These are phyloP conservation scores for Lactarius hengduanensis DNA, from an alignment of 768 basidiomycete species.

Conservation along the genomic window DNA sequence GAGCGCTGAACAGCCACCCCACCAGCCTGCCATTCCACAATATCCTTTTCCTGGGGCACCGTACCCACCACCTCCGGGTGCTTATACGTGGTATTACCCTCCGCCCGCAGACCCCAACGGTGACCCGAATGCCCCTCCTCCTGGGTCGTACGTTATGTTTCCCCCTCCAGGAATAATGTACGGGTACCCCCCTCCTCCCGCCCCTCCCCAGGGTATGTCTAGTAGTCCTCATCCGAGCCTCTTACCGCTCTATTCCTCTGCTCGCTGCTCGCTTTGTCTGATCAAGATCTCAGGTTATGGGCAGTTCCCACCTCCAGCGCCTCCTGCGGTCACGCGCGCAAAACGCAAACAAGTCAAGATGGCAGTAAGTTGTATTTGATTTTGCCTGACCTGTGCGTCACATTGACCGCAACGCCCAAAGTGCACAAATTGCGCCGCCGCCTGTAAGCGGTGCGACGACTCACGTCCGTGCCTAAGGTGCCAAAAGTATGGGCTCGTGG, in stretches of 20 bases:
- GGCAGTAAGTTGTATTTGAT: conserved; percentile 42
- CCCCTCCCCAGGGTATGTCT: conserved; percentile 25
- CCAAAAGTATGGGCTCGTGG: conserved; percentile 57
- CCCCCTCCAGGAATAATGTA: conserved; percentile 30
- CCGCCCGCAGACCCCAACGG: conserved; percentile 26
- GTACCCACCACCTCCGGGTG: conserved; percentile 26
- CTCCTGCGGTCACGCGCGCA: conserved; percentile 34
- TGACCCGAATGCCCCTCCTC: conserved; percentile 24
- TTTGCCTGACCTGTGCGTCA: conserved; percentile 8
- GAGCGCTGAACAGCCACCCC: conserved; percentile 16
- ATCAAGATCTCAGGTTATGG: conserved; percentile 22
- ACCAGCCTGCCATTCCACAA: conserved; percentile 22
- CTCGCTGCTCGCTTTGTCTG: not conserved
- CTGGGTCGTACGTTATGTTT: conserved; percentile 26
- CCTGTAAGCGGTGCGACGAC: conserved; percentile 59
- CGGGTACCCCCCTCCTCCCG: conserved; percentile 31
- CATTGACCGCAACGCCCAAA: conserved; percentile 27
- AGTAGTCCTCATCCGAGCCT: not conserved
- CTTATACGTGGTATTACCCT: conserved; percentile 29
- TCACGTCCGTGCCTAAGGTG: conserved; percentile 63
- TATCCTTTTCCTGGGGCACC: conserved; percentile 23
- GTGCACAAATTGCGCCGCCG: conserved; percentile 58
- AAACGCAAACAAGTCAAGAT: conserved; percentile 61
- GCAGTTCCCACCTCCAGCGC: conserved; percentile 31
- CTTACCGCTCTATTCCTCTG: not conserved